phyloP scores from a whole-genome alignment of 2,329 filamentous ascomycete species.

The Aspergillus sp. region DNA sequence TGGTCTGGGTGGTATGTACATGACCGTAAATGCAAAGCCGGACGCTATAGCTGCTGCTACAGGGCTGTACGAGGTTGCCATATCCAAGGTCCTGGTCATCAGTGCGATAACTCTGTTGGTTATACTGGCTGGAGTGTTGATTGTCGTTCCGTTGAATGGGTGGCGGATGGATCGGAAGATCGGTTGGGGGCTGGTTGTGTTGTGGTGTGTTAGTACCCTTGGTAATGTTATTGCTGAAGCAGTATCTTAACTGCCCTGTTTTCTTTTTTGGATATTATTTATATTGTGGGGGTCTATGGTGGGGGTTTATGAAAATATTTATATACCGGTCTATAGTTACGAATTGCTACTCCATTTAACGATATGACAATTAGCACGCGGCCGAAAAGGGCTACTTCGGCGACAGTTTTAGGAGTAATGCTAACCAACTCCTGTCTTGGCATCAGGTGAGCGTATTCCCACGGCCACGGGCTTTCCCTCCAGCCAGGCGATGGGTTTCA shows the following conservation, averaged over 20 bases:
- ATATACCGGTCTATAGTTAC: not conserved
- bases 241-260: constrained; percentile 9
- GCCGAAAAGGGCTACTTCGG: too few species aligned
- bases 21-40: constrained; percentile 58
- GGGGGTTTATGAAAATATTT: not conserved
- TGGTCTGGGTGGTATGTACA: constrained; percentile 82
- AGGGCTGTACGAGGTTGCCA: constrained; percentile 70
- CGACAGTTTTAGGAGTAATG: too few species aligned
- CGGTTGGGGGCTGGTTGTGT: constrained; percentile 67
- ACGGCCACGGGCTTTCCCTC: too few species aligned
- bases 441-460: too few species aligned
- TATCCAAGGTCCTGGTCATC: constrained; percentile 78
- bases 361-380: too few species aligned
- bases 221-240: constrained; percentile 77
- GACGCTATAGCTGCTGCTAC: constrained; percentile 7
- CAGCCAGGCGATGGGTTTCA: too few species aligned
- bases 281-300: not conserved
- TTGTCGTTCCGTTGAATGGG: constrained; percentile 74
- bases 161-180: constrained; percentile 81
- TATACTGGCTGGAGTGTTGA: constrained; percentile 69
- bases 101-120: constrained; percentile 75
- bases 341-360: not conserved
- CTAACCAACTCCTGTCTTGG: too few species aligned
- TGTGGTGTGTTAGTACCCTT: constrained; percentile 76
- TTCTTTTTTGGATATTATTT: not conserved